Evolutionary conservation across 1,284 basidiomycete species (phyloP).

Genomic region (Gyrodon tennesseensis): DNA sequence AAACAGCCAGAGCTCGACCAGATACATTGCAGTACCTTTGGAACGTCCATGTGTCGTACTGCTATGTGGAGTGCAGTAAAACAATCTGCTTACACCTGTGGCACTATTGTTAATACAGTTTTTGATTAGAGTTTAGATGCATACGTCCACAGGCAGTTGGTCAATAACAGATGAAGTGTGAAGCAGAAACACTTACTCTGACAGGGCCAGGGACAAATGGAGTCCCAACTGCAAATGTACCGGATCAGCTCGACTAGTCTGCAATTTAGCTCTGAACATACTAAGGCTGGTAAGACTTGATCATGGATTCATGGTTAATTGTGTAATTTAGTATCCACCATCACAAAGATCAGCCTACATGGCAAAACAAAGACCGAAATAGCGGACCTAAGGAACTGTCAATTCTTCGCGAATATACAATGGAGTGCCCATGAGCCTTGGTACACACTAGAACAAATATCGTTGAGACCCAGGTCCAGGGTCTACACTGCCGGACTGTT

Average conservation of each 20-base stretch:
- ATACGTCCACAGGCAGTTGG: constrained; percentile 12
- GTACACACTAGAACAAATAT: not conserved
- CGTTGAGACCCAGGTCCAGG: no score
- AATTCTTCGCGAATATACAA: no score
- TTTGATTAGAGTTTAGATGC: not conserved
- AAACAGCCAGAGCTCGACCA: no score
- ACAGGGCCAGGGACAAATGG: constrained; percentile 9
- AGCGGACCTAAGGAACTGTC: no score
- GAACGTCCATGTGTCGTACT: not conserved
- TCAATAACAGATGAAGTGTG: not conserved
- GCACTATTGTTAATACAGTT: not conserved
- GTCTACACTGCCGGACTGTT: not conserved
- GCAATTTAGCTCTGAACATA: not conserved
- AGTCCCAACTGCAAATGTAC: not conserved
- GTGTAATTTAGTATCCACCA: no score
- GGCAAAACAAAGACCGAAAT: no score
- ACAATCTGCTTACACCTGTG: constrained; percentile 10
- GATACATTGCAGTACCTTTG: not conserved
- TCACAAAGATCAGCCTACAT: no score
- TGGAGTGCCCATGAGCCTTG: no score
- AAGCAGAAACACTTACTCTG: not conserved
- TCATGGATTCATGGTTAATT: not conserved
- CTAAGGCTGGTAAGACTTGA: not conserved
- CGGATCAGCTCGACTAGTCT: not conserved
- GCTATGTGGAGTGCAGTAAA: no score